Conservation (phyloP, 768 basidiomycete genomes). For the Asterophora lycoperdoides region DNA sequence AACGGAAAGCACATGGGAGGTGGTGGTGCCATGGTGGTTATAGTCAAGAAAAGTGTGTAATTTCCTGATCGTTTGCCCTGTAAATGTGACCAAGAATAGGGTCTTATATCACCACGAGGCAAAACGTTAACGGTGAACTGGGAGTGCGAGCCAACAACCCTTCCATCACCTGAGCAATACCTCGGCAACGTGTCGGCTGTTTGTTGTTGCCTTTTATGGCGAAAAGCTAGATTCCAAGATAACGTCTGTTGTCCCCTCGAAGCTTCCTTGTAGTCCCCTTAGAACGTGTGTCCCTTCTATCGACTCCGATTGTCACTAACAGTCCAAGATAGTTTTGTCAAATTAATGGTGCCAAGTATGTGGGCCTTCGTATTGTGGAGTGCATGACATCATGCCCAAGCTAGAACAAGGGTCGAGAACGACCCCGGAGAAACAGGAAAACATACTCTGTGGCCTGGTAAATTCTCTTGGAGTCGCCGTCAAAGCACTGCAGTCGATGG, state of each 20-base stretch:
- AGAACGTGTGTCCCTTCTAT: too few relatives aligned
- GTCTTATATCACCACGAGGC: conserved; percentile 15
- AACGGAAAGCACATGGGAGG: conserved; percentile 63
- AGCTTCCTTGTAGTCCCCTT: too few relatives aligned
- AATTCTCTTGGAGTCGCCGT: neutral
- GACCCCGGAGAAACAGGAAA: neutral
- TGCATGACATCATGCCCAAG: neutral
- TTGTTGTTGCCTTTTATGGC: conserved; percentile 14
- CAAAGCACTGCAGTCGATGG: too few relatives aligned
- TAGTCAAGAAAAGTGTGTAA: conserved; percentile 15
- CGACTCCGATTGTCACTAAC: neutral
- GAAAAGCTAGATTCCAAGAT: conserved; percentile 2
- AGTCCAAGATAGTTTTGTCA: neutral
- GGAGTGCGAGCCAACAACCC: conserved; percentile 9
- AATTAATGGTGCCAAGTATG: neutral
- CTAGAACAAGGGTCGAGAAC: neutral
- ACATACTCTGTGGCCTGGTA: neutral
- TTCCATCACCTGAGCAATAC: conserved; percentile 11
- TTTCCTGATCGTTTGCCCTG: neutral
- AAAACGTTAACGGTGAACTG: conserved; percentile 3
- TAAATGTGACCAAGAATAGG: neutral
- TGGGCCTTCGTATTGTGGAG: neutral
- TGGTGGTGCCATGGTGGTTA: conserved; percentile 46
- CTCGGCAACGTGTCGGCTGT: conserved; percentile 14
- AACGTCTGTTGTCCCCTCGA: neutral